A percentile compares a stretch with the other conserved stretches of the same genome.
Evolutionary conservation across 2,329 filamentous ascomycete genomes (phyloP).

Genomic region (Fusarium sarcochroum): DNA sequence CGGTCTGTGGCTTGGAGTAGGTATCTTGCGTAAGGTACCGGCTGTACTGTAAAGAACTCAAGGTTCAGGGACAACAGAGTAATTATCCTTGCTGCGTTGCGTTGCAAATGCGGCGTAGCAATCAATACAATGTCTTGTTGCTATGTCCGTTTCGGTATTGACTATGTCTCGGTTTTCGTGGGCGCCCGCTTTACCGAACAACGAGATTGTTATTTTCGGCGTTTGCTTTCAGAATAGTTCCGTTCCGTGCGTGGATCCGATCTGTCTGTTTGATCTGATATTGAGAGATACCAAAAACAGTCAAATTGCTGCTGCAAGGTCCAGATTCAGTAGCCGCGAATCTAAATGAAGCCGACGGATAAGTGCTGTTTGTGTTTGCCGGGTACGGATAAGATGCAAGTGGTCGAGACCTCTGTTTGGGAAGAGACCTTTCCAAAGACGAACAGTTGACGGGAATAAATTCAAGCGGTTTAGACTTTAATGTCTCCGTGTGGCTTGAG

Average conservation of each 20-base stretch:
- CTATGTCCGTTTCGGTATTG: conserved; percentile 28
- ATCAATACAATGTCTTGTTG: conserved; percentile 28
- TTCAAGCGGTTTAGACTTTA: conserved; percentile 10
- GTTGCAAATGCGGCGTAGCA: conserved; percentile 44
- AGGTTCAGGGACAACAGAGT: not conserved
- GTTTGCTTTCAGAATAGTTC: conserved; percentile 31
- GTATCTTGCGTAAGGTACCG: not conserved
- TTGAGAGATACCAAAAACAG: conserved; percentile 29
- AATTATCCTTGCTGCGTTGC: conserved; percentile 25
- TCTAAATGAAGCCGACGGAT: conserved; percentile 15
- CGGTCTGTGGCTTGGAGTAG: conserved; percentile 26
- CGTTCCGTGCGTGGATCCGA: not conserved
- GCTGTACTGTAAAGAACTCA: too few relatives aligned
- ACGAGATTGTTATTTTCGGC: conserved; percentile 26
- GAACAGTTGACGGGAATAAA: conserved; percentile 6
- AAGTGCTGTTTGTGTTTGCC: conserved; percentile 19
- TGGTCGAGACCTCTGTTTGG: conserved; percentile 40
- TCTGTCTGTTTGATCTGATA: conserved; percentile 23
- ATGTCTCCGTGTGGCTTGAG: conserved; percentile 22
- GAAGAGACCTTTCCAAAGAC: conserved; percentile 32
- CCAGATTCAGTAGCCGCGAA: conserved; percentile 22
- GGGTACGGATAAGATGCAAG: conserved; percentile 22
- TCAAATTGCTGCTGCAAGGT: conserved; percentile 1
- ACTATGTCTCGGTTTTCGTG: conserved; percentile 34
- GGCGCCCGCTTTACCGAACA: conserved; percentile 18